Evolutionary conservation across 768 basidiomycete genomes (phyloP).

Genomic region (Pulveroboletus sp.): DNA sequence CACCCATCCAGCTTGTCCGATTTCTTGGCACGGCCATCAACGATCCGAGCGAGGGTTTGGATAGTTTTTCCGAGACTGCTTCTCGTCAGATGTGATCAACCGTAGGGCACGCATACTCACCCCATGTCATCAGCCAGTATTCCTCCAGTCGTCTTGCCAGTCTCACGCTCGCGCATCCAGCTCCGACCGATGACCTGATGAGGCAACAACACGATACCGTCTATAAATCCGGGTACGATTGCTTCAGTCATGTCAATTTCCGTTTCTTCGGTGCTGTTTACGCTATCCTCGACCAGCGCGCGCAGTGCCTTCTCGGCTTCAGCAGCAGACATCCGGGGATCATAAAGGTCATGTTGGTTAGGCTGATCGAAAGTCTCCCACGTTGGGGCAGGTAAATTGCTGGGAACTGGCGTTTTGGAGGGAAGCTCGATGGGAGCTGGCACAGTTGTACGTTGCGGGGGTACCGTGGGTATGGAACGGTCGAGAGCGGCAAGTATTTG

Average conservation of each 20-base stretch:
- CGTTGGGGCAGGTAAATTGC: conserved; percentile 9
- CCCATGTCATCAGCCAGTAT: conserved; percentile 93
- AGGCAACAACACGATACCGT: conserved; percentile 67
- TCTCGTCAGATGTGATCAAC: conserved; percentile 4
- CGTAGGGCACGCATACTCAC: conserved; percentile 34
- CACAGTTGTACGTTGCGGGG: conserved; percentile 21
- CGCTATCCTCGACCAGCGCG: conserved; percentile 67
- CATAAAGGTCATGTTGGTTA: conserved; percentile 23
- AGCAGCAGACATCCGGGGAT: conserved; percentile 36
- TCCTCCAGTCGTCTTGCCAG: conserved; percentile 74
- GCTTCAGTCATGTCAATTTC: conserved; percentile 60
- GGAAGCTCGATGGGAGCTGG: conserved; percentile 34
- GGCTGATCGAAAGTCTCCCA: conserved; percentile 33
- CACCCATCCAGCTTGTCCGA: conserved; percentile 71
- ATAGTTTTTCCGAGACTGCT: conserved; percentile 83
- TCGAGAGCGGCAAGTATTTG: conserved; percentile 23
- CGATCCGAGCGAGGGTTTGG: conserved; percentile 83
- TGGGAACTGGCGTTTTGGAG: conserved; percentile 14
- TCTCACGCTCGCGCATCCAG: conserved; percentile 88
- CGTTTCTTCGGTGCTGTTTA: conserved; percentile 47
- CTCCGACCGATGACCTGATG: conserved; percentile 82
- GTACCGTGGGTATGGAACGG: conserved; percentile 14
- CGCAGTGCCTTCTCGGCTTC: conserved; percentile 78
- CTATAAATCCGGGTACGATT: conserved; percentile 71
- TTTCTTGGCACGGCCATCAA: conserved; percentile 70